Conservation (phyloP, 1,284 basidiomycete species). For the Termitomyces sp. region DNA sequence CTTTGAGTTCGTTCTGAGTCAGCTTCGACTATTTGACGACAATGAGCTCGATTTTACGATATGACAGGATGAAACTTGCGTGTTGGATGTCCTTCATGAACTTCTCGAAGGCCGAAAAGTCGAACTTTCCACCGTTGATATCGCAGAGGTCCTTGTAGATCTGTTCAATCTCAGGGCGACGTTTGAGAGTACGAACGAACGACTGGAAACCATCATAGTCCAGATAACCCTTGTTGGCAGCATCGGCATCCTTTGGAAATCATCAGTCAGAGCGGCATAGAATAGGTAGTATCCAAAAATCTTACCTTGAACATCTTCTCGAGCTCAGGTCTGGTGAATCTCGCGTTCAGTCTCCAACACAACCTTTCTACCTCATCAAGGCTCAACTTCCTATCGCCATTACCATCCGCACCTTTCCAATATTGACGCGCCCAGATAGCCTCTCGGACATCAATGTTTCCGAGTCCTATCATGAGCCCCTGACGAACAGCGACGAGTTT, state of each 20-base stretch:
- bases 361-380: slow-evolving; percentile 74
- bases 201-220: slow-evolving; percentile 80
- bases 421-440: slow-evolving; percentile 80
- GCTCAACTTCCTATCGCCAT: slow-evolving; percentile 60
- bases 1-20: slow-evolving; percentile 39
- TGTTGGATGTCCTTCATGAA: slow-evolving; percentile 71
- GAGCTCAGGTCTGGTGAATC: slow-evolving; percentile 54
- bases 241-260: slow-evolving; percentile 58
- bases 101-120: slow-evolving; percentile 51
- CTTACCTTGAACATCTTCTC: slow-evolving; percentile 61
- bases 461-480: slow-evolving; percentile 63
- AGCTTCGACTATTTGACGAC: slow-evolving; percentile 40
- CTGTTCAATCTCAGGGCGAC: slow-evolving; percentile 73
- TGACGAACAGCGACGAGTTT: slow-evolving; percentile 59
- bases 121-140: slow-evolving; percentile 40
- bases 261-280: not conserved
- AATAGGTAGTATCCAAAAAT: slow-evolving; percentile 1
- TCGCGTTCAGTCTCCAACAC: slow-evolving; percentile 73
- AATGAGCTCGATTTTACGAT: not conserved
- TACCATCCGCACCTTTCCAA: slow-evolving; percentile 72
- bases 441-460: slow-evolving; percentile 60
- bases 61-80: slow-evolving; percentile 31
- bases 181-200: slow-evolving; percentile 82
- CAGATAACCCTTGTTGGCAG: slow-evolving; percentile 58
- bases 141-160: slow-evolving; percentile 54